Evolutionary conservation across 208 protist genomes (phyloP).

Genomic region (Novymonas esmeraldas): DNA sequence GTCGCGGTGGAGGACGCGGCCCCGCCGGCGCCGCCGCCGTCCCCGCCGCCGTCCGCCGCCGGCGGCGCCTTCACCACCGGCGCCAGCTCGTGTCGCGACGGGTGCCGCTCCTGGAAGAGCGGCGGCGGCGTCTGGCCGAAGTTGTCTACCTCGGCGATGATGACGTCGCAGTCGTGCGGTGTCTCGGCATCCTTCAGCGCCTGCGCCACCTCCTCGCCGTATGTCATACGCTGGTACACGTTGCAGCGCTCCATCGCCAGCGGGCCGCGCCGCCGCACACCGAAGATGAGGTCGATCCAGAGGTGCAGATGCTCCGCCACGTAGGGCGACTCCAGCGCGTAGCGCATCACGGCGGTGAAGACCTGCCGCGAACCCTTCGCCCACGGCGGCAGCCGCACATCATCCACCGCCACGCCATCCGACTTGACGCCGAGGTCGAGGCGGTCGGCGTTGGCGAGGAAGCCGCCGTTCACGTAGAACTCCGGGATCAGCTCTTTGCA

Average conservation of each 20-base stretch:
- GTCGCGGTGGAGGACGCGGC: not conserved
- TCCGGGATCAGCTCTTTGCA: conserved; percentile 97
- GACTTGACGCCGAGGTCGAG: conserved; percentile 89
- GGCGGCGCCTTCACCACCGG: conserved; percentile 32
- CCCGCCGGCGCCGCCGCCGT: conserved; percentile 1
- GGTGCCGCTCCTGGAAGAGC: conserved; percentile 94
- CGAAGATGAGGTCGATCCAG: conserved; percentile 99
- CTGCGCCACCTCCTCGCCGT: conserved; percentile 93
- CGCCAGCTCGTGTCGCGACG: conserved; percentile 70
- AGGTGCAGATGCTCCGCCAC: conserved; percentile 93
- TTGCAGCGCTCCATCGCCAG: conserved; percentile 91
- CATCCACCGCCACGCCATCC: conserved; percentile 80
- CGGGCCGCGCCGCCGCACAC: conserved; percentile 93
- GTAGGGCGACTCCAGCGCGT: conserved; percentile 94
- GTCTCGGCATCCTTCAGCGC: conserved; percentile 81
- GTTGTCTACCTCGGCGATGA: conserved; percentile 96
- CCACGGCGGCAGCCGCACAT: conserved; percentile 97
- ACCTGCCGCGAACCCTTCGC: conserved; percentile 89
- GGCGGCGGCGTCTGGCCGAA: conserved; percentile 97
- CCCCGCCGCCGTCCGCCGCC: not conserved
- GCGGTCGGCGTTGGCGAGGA: conserved; percentile 92
- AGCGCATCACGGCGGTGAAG: conserved; percentile 92
- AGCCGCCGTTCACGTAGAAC: conserved; percentile 94
- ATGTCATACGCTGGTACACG: conserved; percentile 97
- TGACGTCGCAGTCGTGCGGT: conserved; percentile 81